Evolutionary conservation across 2,329 filamentous ascomycete genomes (phyloP), one percentile per base, ranked within the genome.

Genomic region (Curvularia sp.): DNA sequence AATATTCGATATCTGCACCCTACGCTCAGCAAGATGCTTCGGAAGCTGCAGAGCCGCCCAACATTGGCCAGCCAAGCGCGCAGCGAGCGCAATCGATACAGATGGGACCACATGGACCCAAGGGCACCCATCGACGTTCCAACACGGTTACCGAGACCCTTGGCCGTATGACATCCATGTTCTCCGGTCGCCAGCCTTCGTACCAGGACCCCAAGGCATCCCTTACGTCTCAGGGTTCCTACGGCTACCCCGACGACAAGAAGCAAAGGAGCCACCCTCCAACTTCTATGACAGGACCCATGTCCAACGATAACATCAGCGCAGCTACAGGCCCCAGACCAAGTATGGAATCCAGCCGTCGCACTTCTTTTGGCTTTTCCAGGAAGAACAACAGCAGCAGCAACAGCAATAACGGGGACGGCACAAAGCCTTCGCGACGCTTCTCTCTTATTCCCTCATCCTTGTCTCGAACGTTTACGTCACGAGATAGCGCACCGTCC

Each of bases 211-310:
- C 71, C 28, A 69, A 65, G 58, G 67, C 61, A 24, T 73, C 72
- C 69, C 46, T 62, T 41, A 69, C 67, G 66, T 71, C 67, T 15
- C 83, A 83, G 72, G 85, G 84, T 75, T 81, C 83, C 59, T 69
- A 67, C 48, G 60, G 54, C 63, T 63, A 69, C 26, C 54, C 65
- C 26, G 68, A 73, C 47, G 70, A 73, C 49, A 87, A 91, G 74
- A 88, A 88, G 62, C 80, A 85, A 53, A 88, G 87, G 74, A 89
- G 86, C 63, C 96, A 97, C 71, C 94, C 94, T 55, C 94, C 94
- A 4, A 90, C 94, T 48, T 97, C 93, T 80, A 96, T 97, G 92
- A 86, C 89, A 61, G 89, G 89, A 62, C 82, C 87, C 1, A 86
- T 90, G 76, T 81, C 86, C 5, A 84, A 84, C 48, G 86, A 87